These are phyloP conservation scores for Penicillium sp. DNA, from an alignment of 2,329 filamentous ascomycete species.

Conservation along the genomic window DNA sequence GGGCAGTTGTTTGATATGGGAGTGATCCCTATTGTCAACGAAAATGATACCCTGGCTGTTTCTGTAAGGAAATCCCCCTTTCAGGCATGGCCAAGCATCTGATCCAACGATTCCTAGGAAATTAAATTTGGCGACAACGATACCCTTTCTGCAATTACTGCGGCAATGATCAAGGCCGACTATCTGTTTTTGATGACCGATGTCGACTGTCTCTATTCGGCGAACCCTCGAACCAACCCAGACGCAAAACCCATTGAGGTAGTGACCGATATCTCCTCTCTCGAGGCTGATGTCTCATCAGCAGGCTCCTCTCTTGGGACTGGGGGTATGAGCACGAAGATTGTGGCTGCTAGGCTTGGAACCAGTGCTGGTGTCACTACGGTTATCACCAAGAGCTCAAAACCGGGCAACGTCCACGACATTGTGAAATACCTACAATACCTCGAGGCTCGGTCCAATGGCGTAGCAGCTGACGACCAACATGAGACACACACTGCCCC, in stretches of 20 bases:
- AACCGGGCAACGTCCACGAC: conserved; percentile 77
- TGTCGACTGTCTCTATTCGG: conserved; percentile 93
- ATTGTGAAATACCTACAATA: conserved; percentile 75
- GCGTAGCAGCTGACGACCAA: conserved; percentile 16
- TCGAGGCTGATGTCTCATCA: conserved; percentile 82
- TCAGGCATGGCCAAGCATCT: neutral
- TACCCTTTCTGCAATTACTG: conserved; percentile 89
- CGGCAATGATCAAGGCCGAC: conserved; percentile 93
- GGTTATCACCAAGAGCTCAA: conserved; percentile 87
- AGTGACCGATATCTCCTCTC: conserved; percentile 73
- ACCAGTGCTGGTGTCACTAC: conserved; percentile 93
- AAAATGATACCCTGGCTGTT: conserved; percentile 94
- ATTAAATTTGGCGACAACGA: conserved; percentile 99
- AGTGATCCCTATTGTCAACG: conserved; percentile 95
- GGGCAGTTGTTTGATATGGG: conserved; percentile 83
- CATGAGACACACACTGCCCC: conserved; percentile 47
- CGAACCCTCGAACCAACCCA: conserved; percentile 76
- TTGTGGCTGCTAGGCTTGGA: conserved; percentile 81
- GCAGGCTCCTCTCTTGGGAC: conserved; percentile 83
- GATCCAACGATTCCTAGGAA: conserved; percentile 44
- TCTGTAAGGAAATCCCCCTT: conserved; percentile 44
- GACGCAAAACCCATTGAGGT: conserved; percentile 86
- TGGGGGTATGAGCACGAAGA: conserved; percentile 96
- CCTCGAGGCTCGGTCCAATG: conserved; percentile 37
- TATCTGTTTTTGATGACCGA: conserved; percentile 98